These are phyloP conservation scores for Moniliella sp. DNA, from an alignment of 1,284 basidiomycete genomes.

Conservation along the genomic window DNA sequence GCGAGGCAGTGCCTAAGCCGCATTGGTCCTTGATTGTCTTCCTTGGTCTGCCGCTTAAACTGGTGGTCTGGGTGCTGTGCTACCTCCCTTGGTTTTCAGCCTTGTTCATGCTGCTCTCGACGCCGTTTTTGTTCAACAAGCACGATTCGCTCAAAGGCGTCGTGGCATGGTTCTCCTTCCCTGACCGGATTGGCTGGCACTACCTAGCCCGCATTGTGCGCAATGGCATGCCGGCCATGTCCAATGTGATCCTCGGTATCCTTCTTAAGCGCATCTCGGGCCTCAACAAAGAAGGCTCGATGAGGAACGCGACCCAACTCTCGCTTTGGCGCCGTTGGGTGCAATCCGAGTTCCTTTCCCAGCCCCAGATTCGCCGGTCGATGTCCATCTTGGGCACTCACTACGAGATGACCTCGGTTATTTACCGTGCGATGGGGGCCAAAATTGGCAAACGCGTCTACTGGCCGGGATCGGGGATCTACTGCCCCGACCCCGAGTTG, in stretches of 20 bases:
- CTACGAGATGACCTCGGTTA: constrained; percentile 33
- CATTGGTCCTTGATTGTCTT: constrained; percentile 20
- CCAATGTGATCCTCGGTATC: constrained; percentile 28
- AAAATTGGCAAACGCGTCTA: constrained; percentile 31
- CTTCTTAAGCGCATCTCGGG: constrained; percentile 27
- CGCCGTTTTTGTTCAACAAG: constrained; percentile 29
- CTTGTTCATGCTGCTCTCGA: constrained; percentile 29
- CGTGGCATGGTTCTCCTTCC: constrained; percentile 32
- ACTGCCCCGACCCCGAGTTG: constrained; percentile 32
- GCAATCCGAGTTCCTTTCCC: constrained; percentile 23
- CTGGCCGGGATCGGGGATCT: constrained; percentile 32
- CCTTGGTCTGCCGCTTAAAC: constrained; percentile 23
- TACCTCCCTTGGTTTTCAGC: constrained; percentile 32
- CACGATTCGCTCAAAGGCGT: constrained; percentile 30
- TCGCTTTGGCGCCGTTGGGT: constrained; percentile 33
- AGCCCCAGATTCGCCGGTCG: constrained; percentile 22
- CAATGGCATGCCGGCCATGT: constrained; percentile 28
- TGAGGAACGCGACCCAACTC: constrained; percentile 31
- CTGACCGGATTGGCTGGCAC: constrained; percentile 31
- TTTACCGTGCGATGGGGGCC: constrained; percentile 32
- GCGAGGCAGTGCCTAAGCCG: constrained; percentile 19
- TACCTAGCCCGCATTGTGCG: constrained; percentile 30
- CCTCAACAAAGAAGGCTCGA: constrained; percentile 30
- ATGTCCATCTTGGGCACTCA: constrained; percentile 29
- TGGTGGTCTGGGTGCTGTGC: constrained; percentile 19